A percentile compares a stretch with the other conserved stretches of the same genome.
phyloP scores from a whole-genome alignment of 2,329 filamentous ascomycete species.

The Xylaria sp. region DNA sequence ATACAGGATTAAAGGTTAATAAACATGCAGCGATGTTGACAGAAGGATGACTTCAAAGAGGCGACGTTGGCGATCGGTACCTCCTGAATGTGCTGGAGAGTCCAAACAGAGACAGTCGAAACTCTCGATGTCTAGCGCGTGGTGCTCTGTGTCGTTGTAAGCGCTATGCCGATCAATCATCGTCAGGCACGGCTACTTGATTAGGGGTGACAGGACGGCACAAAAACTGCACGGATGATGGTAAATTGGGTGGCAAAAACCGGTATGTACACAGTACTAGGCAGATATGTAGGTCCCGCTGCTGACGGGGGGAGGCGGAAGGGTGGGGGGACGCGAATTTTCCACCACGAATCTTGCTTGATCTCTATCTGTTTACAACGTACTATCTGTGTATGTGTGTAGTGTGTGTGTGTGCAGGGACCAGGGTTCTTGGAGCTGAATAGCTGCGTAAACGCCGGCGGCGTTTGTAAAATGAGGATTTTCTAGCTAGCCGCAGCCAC shows the following conservation, averaged over 20 bases:
- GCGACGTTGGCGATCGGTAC: slow-evolving; percentile 11
- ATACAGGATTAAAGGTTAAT: slow-evolving; percentile 20
- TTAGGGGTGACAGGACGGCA: slow-evolving; percentile 1
- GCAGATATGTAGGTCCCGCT: background rate
- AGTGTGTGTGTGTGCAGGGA: background rate
- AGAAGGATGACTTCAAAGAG: slow-evolving; percentile 3
- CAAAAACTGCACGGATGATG: too few species aligned
- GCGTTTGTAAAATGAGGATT: slow-evolving; percentile 23
- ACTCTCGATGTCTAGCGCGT: background rate
- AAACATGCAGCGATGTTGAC: slow-evolving; percentile 9
- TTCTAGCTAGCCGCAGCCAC: slow-evolving; percentile 20
- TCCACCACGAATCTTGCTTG: background rate
- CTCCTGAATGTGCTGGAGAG: slow-evolving; percentile 15
- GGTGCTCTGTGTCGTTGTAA: slow-evolving; percentile 5
- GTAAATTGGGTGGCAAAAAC: background rate
- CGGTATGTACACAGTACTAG: background rate
- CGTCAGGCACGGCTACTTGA: slow-evolving; percentile 25
- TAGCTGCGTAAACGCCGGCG: slow-evolving; percentile 8
- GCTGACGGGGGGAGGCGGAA: background rate
- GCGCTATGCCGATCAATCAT: slow-evolving; percentile 9
- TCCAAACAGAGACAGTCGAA: slow-evolving; percentile 6
- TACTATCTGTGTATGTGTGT: too few species aligned
- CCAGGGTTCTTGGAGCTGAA: too few species aligned
- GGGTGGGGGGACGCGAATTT: background rate
- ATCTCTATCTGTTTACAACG: slow-evolving; percentile 5